These are phyloP conservation scores for Rhodosporidiobolus sp. DNA, from an alignment of 768 basidiomycete genomes.

Conservation along the genomic window DNA sequence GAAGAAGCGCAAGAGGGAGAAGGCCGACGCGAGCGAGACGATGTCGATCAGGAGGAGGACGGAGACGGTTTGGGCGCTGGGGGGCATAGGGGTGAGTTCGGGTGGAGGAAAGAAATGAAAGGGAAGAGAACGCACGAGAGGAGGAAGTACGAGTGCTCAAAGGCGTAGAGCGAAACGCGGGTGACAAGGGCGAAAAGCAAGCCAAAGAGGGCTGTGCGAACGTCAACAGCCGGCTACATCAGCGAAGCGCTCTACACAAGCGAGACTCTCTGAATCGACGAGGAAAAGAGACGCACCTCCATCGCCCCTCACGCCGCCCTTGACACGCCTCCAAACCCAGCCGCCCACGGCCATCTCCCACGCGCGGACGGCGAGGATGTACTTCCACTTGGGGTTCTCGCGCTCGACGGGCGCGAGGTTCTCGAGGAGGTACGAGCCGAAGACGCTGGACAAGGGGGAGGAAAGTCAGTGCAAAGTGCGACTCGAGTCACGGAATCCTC, in stretches of 20 bases:
- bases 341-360: slow-evolving; percentile 22
- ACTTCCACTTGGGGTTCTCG: slow-evolving; percentile 25
- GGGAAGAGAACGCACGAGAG: slow-evolving; percentile 19
- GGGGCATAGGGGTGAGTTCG: neutral
- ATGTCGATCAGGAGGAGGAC: slow-evolving; percentile 35
- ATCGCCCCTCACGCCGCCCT: slow-evolving; percentile 11
- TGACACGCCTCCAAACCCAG: slow-evolving; percentile 16
- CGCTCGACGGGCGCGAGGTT: slow-evolving; percentile 34
- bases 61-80: slow-evolving; percentile 10
- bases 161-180: slow-evolving; percentile 31
- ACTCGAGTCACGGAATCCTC: neutral
- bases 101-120: neutral
- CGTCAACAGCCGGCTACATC: neutral
- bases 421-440: slow-evolving; percentile 29
- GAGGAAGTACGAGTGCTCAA: slow-evolving; percentile 37
- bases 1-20: slow-evolving; percentile 23
- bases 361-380: slow-evolving; percentile 19
- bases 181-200: slow-evolving; percentile 27
- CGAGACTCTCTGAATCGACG: neutral
- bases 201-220: slow-evolving; percentile 24
- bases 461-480: neutral
- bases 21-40: slow-evolving; percentile 26
- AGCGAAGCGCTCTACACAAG: neutral
- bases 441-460: neutral
- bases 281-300: slow-evolving; percentile 17